Conservation (phyloP, 208 protist species). For the Angomonas ambiguus region DNA sequence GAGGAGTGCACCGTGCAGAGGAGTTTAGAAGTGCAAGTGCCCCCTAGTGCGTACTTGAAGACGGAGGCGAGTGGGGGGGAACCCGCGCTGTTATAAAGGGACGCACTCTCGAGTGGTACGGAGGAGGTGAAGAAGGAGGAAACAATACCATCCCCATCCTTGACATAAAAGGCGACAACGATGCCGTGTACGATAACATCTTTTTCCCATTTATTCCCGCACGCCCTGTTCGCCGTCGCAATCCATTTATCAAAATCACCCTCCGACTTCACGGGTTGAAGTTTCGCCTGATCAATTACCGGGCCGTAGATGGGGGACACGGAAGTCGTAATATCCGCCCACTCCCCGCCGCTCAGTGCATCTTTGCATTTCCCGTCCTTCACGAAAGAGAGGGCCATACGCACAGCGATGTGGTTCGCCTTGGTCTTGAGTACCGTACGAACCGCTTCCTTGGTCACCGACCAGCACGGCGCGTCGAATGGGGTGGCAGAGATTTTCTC, state of each 20-base stretch:
- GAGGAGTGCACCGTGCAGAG: conserved; percentile 25
- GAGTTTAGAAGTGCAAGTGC: conserved; percentile 19
- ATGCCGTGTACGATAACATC: conserved; percentile 27
- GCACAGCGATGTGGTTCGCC: conserved; percentile 30
- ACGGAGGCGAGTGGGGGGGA: conserved; percentile 19
- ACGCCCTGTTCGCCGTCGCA: conserved; percentile 13
- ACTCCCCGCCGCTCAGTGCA: neutral
- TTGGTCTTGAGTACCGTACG: conserved; percentile 13
- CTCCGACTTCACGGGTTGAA: conserved; percentile 16
- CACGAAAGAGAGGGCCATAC: conserved; percentile 32
- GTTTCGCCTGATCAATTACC: conserved; percentile 23
- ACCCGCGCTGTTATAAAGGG: conserved; percentile 22
- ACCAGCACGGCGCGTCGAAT: conserved; percentile 25
- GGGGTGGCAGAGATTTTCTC: conserved; percentile 13
- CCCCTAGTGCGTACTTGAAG: conserved; percentile 56
- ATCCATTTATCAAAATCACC: conserved; percentile 19
- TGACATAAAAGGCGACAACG: conserved; percentile 30
- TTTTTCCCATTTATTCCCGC: conserved; percentile 23
- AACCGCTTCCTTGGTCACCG: conserved; percentile 21
- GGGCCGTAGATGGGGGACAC: conserved; percentile 57
- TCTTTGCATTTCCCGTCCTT: conserved; percentile 8
- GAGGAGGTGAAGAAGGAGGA: conserved; percentile 36
- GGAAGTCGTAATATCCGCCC: conserved; percentile 13
- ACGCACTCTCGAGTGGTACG: conserved; percentile 13
- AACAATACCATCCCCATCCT: conserved; percentile 24